Evolutionary conservation across 257 asterid genomes (phyloP), one percentile per base, ranked within the genome.

Genomic region (Fraxinus anomala): DNA sequence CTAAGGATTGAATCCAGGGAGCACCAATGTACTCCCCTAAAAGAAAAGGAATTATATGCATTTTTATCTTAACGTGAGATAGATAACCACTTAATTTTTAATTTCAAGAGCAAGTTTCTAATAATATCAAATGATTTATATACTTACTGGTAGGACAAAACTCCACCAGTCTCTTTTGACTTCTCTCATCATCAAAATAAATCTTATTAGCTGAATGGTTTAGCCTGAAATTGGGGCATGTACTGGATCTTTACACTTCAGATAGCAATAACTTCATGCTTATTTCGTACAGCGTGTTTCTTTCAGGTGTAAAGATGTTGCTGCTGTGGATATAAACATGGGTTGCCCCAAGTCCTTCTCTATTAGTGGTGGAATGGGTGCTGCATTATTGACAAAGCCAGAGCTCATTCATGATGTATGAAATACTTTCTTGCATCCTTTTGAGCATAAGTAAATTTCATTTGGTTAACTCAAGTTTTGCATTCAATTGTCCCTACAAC

Each of bases 311-410:
- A 88, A 67, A 77, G 97, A 92, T 84, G 97, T 94, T 79, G 95
- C 97, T 75, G 97, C 99, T 16, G 87, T 94, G 67, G 99, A 94
- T 80, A 83, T 94, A 78, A 94, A 94, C 82, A 94, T 94, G 99
- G 99, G 99, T 77, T 94, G 99, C 85, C 99, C 99, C 68, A 94
- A 79, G 85, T 79, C 97, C 8, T 94, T 94, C 82, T 94, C 99
- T 36, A 72, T 91, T 73, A 92, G 97, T 82, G 99, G 99, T 82
- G 97, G 99, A 83, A 94, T 94, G 99, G 99, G 99, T 82, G 96
- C 99, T 82, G 97, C 99, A 33, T 83, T 94, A 82, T 84, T 94
- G 85, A 61, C 87, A 73, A 94, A 92, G 83, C 99, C 99, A 24
- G 99, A 94, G 56, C 97, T 94, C 63, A 92, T 94, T 80, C 97